Evolutionary conservation across 345 rosid genomes (phyloP), one percentile per base, ranked within the genome.

Genomic region (Physaria fendleri): DNA sequence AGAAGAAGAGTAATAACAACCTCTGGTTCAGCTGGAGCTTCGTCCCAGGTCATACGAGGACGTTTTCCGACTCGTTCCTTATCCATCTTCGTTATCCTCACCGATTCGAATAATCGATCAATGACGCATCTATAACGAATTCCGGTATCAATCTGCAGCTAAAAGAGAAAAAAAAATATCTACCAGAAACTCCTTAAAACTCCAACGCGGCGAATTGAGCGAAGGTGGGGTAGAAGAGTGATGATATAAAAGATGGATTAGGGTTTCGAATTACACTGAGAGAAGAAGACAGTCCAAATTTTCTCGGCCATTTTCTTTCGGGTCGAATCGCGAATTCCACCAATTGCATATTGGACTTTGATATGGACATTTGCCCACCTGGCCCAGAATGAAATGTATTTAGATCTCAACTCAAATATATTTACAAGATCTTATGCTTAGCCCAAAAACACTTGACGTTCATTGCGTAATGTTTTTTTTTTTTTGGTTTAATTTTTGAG

Each of bases 21-120:
- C 78, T 85, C 84, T 8, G 77, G 76, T 54, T 69, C 79, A 16
- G 77, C 64, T 2, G 92, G 84, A 2, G 78, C 54, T 16, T 74
- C 85, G 70, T 85, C 88, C 92, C 92, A 82, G 11, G 80, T 79
- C 57, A 77, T 79, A 40, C 88, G 81, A 55, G 82, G 85, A 7
- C 92, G 85, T 75, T 85, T 85, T 37, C 82, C 65, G 32, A 62
- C 50, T 56, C 81, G 79, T 60, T 77, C 81, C 66, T 72, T 70
- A 61, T 74, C 83, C 83, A 75, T 66, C 56, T 50, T 69, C 60
- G 24, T 60, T 34, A 63, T 45, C 62, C 62, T 67, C 42, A 39
- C 69, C 58, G 57, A 29, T 28, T 13, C 32, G 44, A 17, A 49
- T 20, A 54, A 25, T 23, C 61, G 34, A 43, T 65, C 55, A 35